Base-by-base conservation (phyloP, 108 stramenopile genomes). In the Nitzschia sp. region DNA sequence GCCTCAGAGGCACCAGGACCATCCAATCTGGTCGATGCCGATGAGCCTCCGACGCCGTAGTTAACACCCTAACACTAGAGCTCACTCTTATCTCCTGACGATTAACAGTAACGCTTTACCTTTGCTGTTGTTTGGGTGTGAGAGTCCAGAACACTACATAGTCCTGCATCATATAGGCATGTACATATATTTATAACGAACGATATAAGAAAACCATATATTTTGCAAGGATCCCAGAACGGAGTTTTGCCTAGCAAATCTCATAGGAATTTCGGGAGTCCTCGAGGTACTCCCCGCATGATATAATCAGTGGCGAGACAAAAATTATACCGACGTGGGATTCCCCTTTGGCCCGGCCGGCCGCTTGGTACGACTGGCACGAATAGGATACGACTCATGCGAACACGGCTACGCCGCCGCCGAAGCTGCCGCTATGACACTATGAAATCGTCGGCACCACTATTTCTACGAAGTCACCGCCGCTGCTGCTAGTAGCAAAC, bases 81-180 rank as follows among this genome's bases (percentile, higher is more conserved):
- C 38, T 42, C 38, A 42, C 38, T 42, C 38, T 42, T 42, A 42
- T 42, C 38, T 42, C 38, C 38, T 42, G 38, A 42, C 38, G 38
- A 42, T 42, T 42, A 42, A 42, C 38, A 42, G 6, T 13, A 9
- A 9, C 13, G 9, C 13, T 42, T 6, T 13, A 9, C 38, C 13
- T 42, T 13, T 9, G 13, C 38, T 42, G 38, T 42, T 42, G 13
- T 42, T 42, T 42, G 6, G 9, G 13, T 42, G 9, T 6, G 38
- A 9, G 6, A 9, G 6, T 9, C 38, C 13, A 42, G 9, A 6
- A 6, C 13, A 9, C 13, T 42, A 42, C 38, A 9, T 42, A 42
- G 9, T 42, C 13, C 13, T 42, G 9, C 6, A 42, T 6, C 38
- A 42, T 42, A 13, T 42, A 6, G 6, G 13, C 9, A 6, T 6